Conservation (phyloP, 2,329 filamentous ascomycete genomes). For the Ceratocystiopsis sp. region DNA sequence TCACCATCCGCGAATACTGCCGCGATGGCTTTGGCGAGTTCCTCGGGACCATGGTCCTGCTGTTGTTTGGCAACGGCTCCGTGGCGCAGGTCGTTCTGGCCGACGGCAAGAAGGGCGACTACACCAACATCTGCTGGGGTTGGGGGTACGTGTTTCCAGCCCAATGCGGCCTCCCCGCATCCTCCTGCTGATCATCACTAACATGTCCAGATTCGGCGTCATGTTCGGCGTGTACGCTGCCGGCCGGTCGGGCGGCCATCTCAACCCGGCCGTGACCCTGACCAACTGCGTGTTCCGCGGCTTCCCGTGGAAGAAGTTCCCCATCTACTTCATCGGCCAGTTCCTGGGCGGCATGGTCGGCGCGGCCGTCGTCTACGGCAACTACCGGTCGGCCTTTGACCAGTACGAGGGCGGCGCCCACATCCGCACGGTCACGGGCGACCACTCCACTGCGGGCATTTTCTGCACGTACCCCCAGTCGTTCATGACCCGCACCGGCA, state of each 20-base stretch:
- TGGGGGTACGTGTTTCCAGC: slow-evolving; percentile 24
- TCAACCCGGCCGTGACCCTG: slow-evolving; percentile 34
- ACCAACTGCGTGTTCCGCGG: slow-evolving; percentile 34
- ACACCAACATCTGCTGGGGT: slow-evolving; percentile 31
- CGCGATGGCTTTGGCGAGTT: slow-evolving; percentile 50
- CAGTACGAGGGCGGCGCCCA: slow-evolving; percentile 11
- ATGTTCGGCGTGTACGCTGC: slow-evolving; percentile 52
- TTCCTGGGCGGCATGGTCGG: slow-evolving; percentile 39
- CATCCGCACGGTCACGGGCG: slow-evolving; percentile 19
- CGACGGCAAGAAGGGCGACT: slow-evolving; percentile 26
- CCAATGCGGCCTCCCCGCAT: background rate
- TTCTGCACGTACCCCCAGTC: slow-evolving; percentile 34
- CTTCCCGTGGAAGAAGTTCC: slow-evolving; percentile 41
- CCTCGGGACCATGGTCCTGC: slow-evolving; percentile 48
- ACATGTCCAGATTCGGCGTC: slow-evolving; percentile 33
- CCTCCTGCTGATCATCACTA: background rate
- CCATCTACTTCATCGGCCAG: slow-evolving; percentile 38
- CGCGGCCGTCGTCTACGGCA: slow-evolving; percentile 34
- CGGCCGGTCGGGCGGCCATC: slow-evolving; percentile 27
- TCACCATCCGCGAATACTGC: slow-evolving; percentile 28
- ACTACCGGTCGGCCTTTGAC: slow-evolving; percentile 33
- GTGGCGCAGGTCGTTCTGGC: slow-evolving; percentile 53
- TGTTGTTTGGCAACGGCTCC: slow-evolving; percentile 55
- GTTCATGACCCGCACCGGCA: slow-evolving; percentile 34
- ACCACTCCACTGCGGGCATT: slow-evolving; percentile 34